Evolutionary conservation across 225 moss, liverwort and hornwort species (phyloP).

Genomic region (Polytrichum formosum): DNA sequence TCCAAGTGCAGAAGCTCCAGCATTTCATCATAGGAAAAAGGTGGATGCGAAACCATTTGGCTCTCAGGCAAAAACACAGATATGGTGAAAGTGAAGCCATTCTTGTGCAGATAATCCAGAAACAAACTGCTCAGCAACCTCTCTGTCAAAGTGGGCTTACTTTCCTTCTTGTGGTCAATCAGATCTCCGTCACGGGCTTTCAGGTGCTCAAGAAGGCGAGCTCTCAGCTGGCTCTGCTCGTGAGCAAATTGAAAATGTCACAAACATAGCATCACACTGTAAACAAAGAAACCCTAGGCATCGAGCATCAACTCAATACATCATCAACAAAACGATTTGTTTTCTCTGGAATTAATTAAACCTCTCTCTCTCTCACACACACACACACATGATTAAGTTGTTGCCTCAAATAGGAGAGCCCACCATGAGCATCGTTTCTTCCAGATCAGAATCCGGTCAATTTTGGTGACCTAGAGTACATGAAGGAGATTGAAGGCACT

Average conservation of each 20-base stretch:
- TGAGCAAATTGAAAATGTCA: neutral
- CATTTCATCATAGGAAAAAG: constrained; percentile 73
- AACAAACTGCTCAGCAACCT: constrained; percentile 81
- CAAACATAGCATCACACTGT: neutral
- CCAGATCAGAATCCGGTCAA: too few relatives aligned
- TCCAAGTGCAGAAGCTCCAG: constrained; percentile 79
- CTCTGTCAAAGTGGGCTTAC: constrained; percentile 57
- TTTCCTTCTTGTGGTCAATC: constrained; percentile 38
- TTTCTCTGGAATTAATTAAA: neutral
- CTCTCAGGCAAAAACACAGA: constrained; percentile 89
- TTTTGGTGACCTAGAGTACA: too few relatives aligned
- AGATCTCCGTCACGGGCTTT: constrained; percentile 49
- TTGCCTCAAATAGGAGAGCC: too few relatives aligned
- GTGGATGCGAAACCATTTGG: constrained; percentile 65
- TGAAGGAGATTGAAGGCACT: too few relatives aligned
- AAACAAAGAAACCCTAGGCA: too few relatives aligned
- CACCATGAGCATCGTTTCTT: too few relatives aligned
- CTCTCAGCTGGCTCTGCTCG: constrained; percentile 76
- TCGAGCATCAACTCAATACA: too few relatives aligned
- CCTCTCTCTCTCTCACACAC: too few relatives aligned
- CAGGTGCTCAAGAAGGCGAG: constrained; percentile 71
- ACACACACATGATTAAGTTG: too few relatives aligned
- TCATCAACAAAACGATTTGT: too few relatives aligned
- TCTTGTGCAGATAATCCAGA: constrained; percentile 66
- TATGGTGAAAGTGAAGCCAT: constrained; percentile 79